Evolutionary conservation across 2,329 filamentous ascomycete species (phyloP).

Genomic region (Epicoccum sorghinum): DNA sequence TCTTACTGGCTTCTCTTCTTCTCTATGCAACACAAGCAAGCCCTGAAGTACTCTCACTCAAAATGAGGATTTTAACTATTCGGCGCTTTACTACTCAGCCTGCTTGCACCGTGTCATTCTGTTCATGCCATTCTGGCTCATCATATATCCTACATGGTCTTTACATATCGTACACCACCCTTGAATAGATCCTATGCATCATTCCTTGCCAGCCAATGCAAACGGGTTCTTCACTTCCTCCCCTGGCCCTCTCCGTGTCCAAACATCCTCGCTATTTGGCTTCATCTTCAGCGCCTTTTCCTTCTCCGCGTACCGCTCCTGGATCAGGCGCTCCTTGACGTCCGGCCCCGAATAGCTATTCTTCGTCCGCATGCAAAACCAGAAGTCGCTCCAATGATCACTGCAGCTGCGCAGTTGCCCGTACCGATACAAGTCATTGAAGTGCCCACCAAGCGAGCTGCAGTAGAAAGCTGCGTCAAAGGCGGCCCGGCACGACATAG

Average conservation of each 20-base stretch:
- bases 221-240: conserved; percentile 38
- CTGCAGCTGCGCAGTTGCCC: conserved; percentile 77
- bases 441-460: conserved; percentile 88
- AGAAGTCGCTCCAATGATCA: conserved; percentile 91
- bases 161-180: conserved; percentile 1
- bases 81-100: no score
- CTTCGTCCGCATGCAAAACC: conserved; percentile 93
- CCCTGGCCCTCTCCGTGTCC: conserved; percentile 69
- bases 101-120: no score
- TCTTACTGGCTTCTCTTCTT: no score
- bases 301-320: conserved; percentile 71
- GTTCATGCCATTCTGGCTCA: no score
- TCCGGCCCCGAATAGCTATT: conserved; percentile 62
- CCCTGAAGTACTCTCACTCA: no score
- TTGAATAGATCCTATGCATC: background rate
- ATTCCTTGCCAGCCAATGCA: conserved; percentile 23
- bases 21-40: no score
- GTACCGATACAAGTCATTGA: conserved; percentile 88
- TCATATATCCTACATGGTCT: background rate
- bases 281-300: conserved; percentile 69
- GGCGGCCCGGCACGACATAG: conserved; percentile 85
- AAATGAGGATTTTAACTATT: no score
- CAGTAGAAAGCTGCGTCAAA: conserved; percentile 97
- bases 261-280: conserved; percentile 87
- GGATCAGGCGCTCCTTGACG: conserved; percentile 63